Base-by-base conservation (phyloP, 176 grass and related monocot genomes). In the Thalia dealbata region DNA sequence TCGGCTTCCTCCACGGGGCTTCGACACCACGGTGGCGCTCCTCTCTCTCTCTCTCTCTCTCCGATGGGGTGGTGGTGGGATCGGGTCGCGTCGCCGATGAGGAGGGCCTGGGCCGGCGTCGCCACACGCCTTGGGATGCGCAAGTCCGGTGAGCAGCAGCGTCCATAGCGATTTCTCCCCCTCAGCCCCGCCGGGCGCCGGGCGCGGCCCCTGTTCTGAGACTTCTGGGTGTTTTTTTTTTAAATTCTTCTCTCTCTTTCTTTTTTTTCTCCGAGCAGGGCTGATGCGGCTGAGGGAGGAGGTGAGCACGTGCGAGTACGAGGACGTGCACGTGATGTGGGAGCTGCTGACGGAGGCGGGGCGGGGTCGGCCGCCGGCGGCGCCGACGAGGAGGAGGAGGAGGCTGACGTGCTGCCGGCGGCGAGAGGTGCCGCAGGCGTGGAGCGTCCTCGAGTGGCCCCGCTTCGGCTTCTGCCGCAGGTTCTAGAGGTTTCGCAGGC, bases 291-390 rank as follows among this genome's bases (percentile, higher is more conserved):
- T 96, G 46, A 80, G 89, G 89, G 78, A 96, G 64, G 93, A 96
- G 80, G 89, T 96, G 80, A 92, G 93, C 87, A 90, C 87, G 80
- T 96, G 93, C 84, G 93, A 92, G 80, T 96, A 96, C 80, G 93
- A 90, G 73, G 93, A 96, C 79, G 93, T 96, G 78, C 93, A 79
- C 46, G 93, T 96, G 65, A 90, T 96, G 93, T 92, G 93, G 93
- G 93, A 92, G 81, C 89, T 96, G 93, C 93, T 96, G 51, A 96
- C 42, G 38, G 66, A 45, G 61, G 71, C 75, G 73, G 38, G 61
- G 67, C 64, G 15, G 51, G 43, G 77, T 77, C 70, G 62, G 70
- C 71, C 67, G 76, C 78, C 63, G 62, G 64, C 18, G 26, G 7
- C 21, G 64, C 12, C 16, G 75, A 78, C 64, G 75, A 52, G 62